Evolutionary conservation across 371 early-diverging fungal genomes (phyloP).

Genomic region (Parasitella parasitica): DNA sequence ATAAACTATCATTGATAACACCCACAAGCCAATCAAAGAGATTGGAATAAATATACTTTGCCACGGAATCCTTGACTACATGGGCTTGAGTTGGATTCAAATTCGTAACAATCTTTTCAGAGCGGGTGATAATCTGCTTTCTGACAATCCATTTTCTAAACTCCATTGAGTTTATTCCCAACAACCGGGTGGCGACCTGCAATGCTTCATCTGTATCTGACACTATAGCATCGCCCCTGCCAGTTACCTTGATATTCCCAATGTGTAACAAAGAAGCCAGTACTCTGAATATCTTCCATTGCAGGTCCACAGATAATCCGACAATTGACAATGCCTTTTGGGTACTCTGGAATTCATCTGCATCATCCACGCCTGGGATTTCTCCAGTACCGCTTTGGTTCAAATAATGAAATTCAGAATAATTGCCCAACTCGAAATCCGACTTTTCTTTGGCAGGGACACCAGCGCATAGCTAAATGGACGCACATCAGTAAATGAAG

Average conservation of each 20-base stretch:
- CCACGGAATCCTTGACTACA: conserved; percentile 87
- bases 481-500: neutral
- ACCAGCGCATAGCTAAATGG: conserved; percentile 79
- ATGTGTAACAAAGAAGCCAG: conserved; percentile 90
- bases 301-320: conserved; percentile 79
- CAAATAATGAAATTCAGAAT: conserved; percentile 79
- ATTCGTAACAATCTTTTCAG: conserved; percentile 84
- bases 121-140: conserved; percentile 85
- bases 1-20: conserved; percentile 77
- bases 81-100: conserved; percentile 75
- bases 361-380: conserved; percentile 89
- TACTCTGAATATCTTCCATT: conserved; percentile 88
- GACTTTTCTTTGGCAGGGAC: conserved; percentile 80
- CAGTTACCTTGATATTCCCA: conserved; percentile 86
- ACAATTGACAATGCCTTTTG: conserved; percentile 83
- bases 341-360: conserved; percentile 85
- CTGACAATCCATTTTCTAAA: conserved; percentile 91
- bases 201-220: conserved; percentile 73
- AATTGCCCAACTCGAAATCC: conserved; percentile 73
- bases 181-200: conserved; percentile 60
- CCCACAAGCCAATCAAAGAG: conserved; percentile 94
- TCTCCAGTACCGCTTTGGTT: conserved; percentile 81
- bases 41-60: conserved; percentile 91
- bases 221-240: conserved; percentile 63
- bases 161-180: conserved; percentile 72